Evolutionary conservation across 2,329 filamentous ascomycete species (phyloP), one percentile per base, ranked within the genome.

Genomic region (Neofusicoccum sp.): DNA sequence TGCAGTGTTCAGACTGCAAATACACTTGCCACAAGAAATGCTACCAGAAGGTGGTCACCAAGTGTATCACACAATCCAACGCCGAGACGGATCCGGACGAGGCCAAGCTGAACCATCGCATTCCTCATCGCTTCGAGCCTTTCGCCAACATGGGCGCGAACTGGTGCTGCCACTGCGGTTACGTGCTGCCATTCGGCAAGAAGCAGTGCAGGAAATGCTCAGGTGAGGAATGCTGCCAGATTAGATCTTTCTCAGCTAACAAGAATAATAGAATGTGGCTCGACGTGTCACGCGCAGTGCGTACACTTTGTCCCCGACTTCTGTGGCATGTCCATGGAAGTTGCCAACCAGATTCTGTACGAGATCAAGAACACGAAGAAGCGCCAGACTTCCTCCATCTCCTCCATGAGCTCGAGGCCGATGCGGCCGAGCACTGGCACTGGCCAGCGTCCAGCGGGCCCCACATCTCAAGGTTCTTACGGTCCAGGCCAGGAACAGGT

Each of bases 1-100:
- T 99, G 93, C 95, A 99, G 79, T 99, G 95, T 76, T 90, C 96
- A 66, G 95, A 99, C 78, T 99, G 95, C 89, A 98, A 98, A 79
- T 98, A 98, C 79, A 98, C 93, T 40, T 99, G 95, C 77, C 95
- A 99, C 77, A 93, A 91, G 69, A 97, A 98, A 78, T 99, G 95
- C 75, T 99, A 98, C 76, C 80, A 86, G 14, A 96, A 93, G 75
- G 95, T 99, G 48, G 95, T 99, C 68, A 99, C 95, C 65, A 99
- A 99, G 78, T 99, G 95, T 79, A 99, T 99, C 76, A 98, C 93
- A 79, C 98, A 99, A 76, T 97, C 93, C 64, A 99, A 99, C 73
- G 93, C 95, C 65, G 95, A 99, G 76, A 96, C 91, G 5, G 95
- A 99, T 74, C 93, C 95, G 24, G 95, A 99, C 76, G 95, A 99